phyloP scores from a whole-genome alignment of 2,329 filamentous ascomycete genomes.

The Escovopsis weberi region DNA sequence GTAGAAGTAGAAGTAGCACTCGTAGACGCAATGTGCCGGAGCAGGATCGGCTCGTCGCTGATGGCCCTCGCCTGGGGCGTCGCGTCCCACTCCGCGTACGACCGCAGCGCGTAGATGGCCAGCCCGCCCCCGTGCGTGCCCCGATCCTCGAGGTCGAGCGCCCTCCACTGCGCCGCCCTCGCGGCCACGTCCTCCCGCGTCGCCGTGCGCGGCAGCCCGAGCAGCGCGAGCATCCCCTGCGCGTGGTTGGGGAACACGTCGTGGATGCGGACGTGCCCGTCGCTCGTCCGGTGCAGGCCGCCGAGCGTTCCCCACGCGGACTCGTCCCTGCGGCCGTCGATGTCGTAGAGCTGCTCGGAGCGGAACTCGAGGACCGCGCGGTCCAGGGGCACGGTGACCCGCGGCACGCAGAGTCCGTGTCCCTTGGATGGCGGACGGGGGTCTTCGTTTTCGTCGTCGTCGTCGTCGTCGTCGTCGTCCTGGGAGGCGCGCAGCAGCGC shows the following conservation, averaged over 20 bases:
- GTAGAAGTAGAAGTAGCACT: no score
- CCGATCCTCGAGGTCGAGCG: slow-evolving; percentile 32
- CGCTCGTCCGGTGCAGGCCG: slow-evolving; percentile 33
- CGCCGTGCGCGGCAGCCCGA: slow-evolving; percentile 22
- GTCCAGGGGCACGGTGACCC: slow-evolving; percentile 26
- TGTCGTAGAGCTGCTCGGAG: slow-evolving; percentile 33
- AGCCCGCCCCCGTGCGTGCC: slow-evolving; percentile 23
- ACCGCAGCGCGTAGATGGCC: slow-evolving; percentile 35
- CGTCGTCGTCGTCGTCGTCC: slow-evolving; percentile 4
- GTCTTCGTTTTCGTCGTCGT: not conserved
- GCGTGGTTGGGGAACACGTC: slow-evolving; percentile 38
- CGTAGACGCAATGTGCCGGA: slow-evolving; percentile 19
- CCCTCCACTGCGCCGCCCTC: slow-evolving; percentile 24
- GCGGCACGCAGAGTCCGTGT: slow-evolving; percentile 11
- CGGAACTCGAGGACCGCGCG: slow-evolving; percentile 38
- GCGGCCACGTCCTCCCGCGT: slow-evolving; percentile 23
- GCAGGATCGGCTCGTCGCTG: slow-evolving; percentile 28
- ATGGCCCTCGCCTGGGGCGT: slow-evolving; percentile 31
- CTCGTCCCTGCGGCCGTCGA: slow-evolving; percentile 22
- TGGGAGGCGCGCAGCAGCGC: slow-evolving; percentile 26
- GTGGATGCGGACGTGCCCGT: slow-evolving; percentile 40
- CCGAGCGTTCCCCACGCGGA: slow-evolving; percentile 29
- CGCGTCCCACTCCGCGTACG: slow-evolving; percentile 35
- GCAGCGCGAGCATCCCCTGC: slow-evolving; percentile 25
- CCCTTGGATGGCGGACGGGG: not conserved